Percentiles rank a stretch among this genome's conserved stretches.
These are phyloP conservation scores for Cryptosporidium tyzzeri DNA, from an alignment of 169 alveolate genomes.

Conservation along the genomic window DNA sequence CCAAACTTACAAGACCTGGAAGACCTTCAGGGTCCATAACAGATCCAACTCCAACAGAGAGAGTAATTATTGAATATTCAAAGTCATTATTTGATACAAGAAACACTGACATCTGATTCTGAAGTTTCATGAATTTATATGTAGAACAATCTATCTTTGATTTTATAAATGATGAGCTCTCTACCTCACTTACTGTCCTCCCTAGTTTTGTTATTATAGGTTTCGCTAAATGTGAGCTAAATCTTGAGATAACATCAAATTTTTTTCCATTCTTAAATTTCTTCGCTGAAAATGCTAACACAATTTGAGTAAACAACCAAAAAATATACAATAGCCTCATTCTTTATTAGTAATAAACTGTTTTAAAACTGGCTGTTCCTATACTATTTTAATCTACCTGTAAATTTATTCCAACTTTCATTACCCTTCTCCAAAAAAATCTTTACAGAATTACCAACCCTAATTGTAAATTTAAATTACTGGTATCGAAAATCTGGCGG, in stretches of 20 bases:
- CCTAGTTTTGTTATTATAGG: constrained; percentile 2
- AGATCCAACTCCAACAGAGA: constrained; percentile 55
- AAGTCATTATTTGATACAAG: constrained; percentile 15
- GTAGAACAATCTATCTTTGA: constrained; percentile 14
- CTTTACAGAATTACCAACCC: background rate
- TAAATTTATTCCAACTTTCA: background rate
- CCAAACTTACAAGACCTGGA: constrained; percentile 16
- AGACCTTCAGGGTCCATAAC: constrained; percentile 23
- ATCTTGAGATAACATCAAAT: background rate
- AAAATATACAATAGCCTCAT: background rate
- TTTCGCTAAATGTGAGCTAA: background rate
- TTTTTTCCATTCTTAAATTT: background rate
- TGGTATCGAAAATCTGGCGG: constrained; percentile 31
- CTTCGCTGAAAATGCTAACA: background rate
- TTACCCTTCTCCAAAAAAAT: background rate
- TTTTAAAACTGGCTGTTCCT: background rate
- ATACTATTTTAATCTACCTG: background rate
- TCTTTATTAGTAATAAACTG: background rate
- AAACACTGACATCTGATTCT: constrained; percentile 6
- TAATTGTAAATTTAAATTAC: background rate
- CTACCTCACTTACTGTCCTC: background rate
- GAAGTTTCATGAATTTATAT: background rate
- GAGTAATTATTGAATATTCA: background rate
- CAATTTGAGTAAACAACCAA: constrained; percentile 11
- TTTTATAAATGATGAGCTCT: constrained; percentile 9